Percentiles rank a stretch among this genome's conserved stretches.
Evolutionary conservation across 331 rosid species (phyloP).

Genomic region (Cydonia oblonga): DNA sequence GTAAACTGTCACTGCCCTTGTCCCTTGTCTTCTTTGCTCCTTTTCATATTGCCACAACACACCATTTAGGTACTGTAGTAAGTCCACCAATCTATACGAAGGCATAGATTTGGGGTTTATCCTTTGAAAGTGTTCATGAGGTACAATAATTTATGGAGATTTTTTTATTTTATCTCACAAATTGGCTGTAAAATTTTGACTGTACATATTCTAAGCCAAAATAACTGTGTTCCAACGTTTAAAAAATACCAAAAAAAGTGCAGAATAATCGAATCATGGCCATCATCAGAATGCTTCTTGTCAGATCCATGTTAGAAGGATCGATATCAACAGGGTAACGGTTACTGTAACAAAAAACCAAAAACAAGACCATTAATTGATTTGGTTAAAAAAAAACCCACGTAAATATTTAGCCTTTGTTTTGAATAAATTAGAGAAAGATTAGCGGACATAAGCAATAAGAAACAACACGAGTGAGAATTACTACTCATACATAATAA

Average conservation of each 20-base stretch:
- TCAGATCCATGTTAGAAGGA: slow-evolving; percentile 10
- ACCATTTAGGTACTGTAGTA: background rate
- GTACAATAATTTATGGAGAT: background rate
- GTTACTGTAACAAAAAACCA: background rate
- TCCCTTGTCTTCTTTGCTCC: background rate
- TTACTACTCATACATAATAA: too few relatives aligned
- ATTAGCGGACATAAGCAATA: too few relatives aligned
- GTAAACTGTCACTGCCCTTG: background rate
- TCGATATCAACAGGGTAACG: slow-evolving; percentile 9
- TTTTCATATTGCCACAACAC: background rate
- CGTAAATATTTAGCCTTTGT: too few relatives aligned
- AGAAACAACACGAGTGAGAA: too few relatives aligned
- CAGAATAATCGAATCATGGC: background rate
- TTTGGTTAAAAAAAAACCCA: too few relatives aligned
- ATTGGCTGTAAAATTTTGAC: background rate
- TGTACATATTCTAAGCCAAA: background rate
- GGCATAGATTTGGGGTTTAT: background rate
- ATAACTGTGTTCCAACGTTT: background rate
- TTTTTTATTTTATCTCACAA: background rate
- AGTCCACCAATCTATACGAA: background rate
- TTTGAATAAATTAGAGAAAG: too few relatives aligned
- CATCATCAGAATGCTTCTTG: background rate
- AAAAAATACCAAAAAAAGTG: background rate
- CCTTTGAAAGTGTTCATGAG: background rate
- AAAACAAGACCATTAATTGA: background rate